Evolutionary conservation across 805 yeast species (phyloP), one percentile per base, ranked within the genome.

Genomic region (Candida sithepensis): DNA sequence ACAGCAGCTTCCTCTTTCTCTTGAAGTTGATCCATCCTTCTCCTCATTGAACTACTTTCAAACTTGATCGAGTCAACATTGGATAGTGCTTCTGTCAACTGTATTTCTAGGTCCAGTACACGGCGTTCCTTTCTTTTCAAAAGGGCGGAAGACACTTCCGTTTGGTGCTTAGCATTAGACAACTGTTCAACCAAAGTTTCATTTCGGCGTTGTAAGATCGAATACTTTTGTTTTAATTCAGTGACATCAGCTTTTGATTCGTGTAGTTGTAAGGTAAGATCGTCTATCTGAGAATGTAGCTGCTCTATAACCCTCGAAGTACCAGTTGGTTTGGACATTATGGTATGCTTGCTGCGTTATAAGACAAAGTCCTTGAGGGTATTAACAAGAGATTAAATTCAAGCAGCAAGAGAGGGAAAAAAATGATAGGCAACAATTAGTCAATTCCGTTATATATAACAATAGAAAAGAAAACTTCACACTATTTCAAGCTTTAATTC

Each of bases 131-230:
- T 85, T 44, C 95, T 70, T 51, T 77, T 79, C 49, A 88, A 66
- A 52, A 86, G 67, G 1, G 89, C 81, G 57, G 78, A 83, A 39
- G 85, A 72, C 70, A 84, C 84, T 53, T 86, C 90, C 56, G 84
- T 84, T 58, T 88, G 92, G 62, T 85, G 91, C 63, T 84, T 84
- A 34, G 85, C 71, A 52, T 82, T 82, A 26, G 88, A 80, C 50
- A 83, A 65, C 63, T 82, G 86, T 56, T 83, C 88, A 32, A 80
- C 73, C 45, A 77, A 68, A 69, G 54, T 78, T 82, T 56, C 82
- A 69, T 65, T 79, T 72, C 58, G 73, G 65, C 53, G 73, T 54
- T 45, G 74, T 58, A 24, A 73, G 66, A 44, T 78, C 73, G 56
- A 42, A 37, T 73, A 69, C 50, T 82, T 78, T 63, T 80, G 81